Evolutionary conservation across 2,329 filamentous ascomycete genomes (phyloP), one percentile per base, ranked within the genome.

Genomic region (Pseudofabraea citricarpa): DNA sequence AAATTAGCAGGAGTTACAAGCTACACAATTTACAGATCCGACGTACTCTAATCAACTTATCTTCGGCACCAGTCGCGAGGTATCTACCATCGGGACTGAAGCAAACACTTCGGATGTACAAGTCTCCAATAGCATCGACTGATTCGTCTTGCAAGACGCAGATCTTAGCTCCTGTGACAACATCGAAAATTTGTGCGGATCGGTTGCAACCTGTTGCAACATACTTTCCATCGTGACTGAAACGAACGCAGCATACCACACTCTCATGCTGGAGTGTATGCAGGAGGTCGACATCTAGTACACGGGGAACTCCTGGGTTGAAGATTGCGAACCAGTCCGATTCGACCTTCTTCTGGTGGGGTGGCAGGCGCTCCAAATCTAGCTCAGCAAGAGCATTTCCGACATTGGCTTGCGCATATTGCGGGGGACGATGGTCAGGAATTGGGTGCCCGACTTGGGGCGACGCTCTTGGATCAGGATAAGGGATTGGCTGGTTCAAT

Each of bases 101-200:
- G 74, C 93, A 98, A 43, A 98, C 93, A 59, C 91, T 97, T 56
- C 93, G 77, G 57, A 98, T 98, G 66, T 97, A 98, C 23, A 98
- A 74, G 67, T 98, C 93, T 21, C 91, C 90, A 43, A 87, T 84
- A 56, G 90, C 83, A 54, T 94, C 89, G 36, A 90, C 87, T 36
- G 77, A 85, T 56, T 91, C 86, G 57, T 98, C 93, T 64, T 95
- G 89, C 24, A 97, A 73, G 46, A 93, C 85, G 54, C 88, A 93
- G 41, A 97, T 82, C 64, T 91, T 93, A 55, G 88, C 81, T 44
- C 93, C 93, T 13, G 81, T 86, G 57, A 81, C 76, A 32, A 97
- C 91, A 53, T 98, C 93, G 65, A 93, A 98, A 57, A 98, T 98
- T 67, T 97, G 91, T n/a, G 93, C 93, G n/a, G 90, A 95, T 51